Conservation (phyloP, 2,329 filamentous ascomycete species). For the Metarhizium robertsii region DNA sequence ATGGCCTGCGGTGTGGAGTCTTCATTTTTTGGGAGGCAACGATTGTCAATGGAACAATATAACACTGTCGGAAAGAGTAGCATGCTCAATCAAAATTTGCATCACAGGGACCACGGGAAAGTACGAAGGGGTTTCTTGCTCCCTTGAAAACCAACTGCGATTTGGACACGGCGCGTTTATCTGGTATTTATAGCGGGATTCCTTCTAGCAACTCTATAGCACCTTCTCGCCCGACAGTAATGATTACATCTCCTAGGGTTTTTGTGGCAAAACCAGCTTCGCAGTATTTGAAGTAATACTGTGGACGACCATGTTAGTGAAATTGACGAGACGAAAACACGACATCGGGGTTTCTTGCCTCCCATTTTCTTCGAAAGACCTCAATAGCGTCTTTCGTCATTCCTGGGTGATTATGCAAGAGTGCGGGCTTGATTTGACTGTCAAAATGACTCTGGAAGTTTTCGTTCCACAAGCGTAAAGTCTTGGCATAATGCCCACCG, state of each 20-base stretch:
- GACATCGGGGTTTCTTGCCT: constrained; percentile 31
- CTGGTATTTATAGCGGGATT: constrained; percentile 44
- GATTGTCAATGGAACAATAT: neutral
- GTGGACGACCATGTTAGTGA: neutral
- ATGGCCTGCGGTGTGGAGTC: neutral
- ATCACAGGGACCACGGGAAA: neutral
- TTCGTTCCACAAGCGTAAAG: constrained; percentile 59
- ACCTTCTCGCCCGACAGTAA: constrained; percentile 59
- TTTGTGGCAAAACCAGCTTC: constrained; percentile 66
- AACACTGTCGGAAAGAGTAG: neutral
- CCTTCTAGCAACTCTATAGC: constrained; percentile 60
- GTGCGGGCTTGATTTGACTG: constrained; percentile 46
- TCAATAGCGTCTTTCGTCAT: constrained; percentile 55
- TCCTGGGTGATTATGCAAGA: constrained; percentile 46
- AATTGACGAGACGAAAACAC: constrained; percentile 8
- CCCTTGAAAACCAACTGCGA: neutral
- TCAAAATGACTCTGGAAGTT: constrained; percentile 57
- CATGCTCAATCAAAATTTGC: neutral
- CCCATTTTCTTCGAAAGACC: constrained; percentile 63
- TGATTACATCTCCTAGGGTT: constrained; percentile 62
- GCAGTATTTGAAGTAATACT: constrained; percentile 70
- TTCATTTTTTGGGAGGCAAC: neutral
- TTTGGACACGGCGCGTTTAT: neutral
- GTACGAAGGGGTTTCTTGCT: neutral
- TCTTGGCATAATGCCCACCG: constrained; percentile 63